Evolutionary conservation across 1,284 basidiomycete species (phyloP).

Genomic region (Rhodofomes roseus): DNA sequence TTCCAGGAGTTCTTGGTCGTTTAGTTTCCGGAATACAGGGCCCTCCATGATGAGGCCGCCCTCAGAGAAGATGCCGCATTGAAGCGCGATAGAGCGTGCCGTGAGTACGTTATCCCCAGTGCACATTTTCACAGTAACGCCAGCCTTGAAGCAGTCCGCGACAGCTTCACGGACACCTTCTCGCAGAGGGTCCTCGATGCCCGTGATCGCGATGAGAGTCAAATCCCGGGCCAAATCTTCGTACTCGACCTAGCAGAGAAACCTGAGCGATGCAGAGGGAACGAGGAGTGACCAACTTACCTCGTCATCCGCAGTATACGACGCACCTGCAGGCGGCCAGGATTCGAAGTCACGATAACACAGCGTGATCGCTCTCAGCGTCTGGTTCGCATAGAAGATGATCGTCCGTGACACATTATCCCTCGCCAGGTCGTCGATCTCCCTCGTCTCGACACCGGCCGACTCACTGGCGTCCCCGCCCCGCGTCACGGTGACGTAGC

Average conservation of each 20-base stretch:
- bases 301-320: slow-evolving; percentile 49
- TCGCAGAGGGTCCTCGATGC: slow-evolving; percentile 95
- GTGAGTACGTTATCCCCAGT: slow-evolving; percentile 97
- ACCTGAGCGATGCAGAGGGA: not conserved
- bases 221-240: slow-evolving; percentile 70
- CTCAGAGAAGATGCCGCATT: slow-evolving; percentile 91
- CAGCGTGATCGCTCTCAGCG: slow-evolving; percentile 87
- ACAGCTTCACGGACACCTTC: slow-evolving; percentile 89
- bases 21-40: slow-evolving; percentile 68
- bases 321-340: slow-evolving; percentile 75
- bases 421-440: slow-evolving; percentile 61
- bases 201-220: slow-evolving; percentile 84
- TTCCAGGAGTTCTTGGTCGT: slow-evolving; percentile 52
- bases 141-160: slow-evolving; percentile 80
- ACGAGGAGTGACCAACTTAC: slow-evolving; percentile 28
- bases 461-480: slow-evolving; percentile 20
- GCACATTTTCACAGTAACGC: slow-evolving; percentile 98
- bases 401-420: slow-evolving; percentile 89
- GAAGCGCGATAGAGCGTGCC: slow-evolving; percentile 88
- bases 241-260: slow-evolving; percentile 58
- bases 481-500: slow-evolving; percentile 66
- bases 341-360: slow-evolving; percentile 86
- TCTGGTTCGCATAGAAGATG: slow-evolving; percentile 96
- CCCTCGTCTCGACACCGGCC: slow-evolving; percentile 49
- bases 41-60: slow-evolving; percentile 98